Evolutionary conservation across 257 asterid species (phyloP), one percentile per base, ranked within the genome.

Genomic region (Fraxinus excelsior): DNA sequence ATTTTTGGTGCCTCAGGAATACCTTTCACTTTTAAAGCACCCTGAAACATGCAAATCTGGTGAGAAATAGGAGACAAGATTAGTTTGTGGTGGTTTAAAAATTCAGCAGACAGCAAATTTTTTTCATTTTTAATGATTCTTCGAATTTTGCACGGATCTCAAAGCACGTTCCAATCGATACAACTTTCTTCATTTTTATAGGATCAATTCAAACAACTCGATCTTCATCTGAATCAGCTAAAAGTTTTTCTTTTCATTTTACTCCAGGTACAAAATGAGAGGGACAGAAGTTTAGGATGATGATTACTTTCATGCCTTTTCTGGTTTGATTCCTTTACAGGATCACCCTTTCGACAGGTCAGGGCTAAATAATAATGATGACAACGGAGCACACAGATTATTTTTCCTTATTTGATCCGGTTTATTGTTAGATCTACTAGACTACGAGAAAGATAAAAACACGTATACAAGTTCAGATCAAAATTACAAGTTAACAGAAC

Each of bases 91-190:
- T 53, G 16, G 64, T 53, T 53, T 53, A 53, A 16, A 53, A 53
- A 19, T 19, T 53, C 25, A 19, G 64, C 23, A 71, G 26, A 71
- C 42, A 40, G 64, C 44, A 13, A 32, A 32, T 9, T 32, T 19
- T 68, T 31, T 34, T 11, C n/a, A 6, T 40, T 72, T 79, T 62
- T 28, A 78, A 8, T n/a, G 19, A 58, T 10, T 66, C 13, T 58
- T 74, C 66, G n/a, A 21, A 25, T 68, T 70, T 28, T 28, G 77
- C 84, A 71, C 84, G 31, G 78, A 37, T 74, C 84, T 80, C 84
- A 64, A 80, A 66, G 71, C 80, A 31, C 2, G 42, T 37, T 12
- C 42, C 12, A 1, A 65, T 67, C 23, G 10, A 8, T 71, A n/a
- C 34, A 69, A 49, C 19, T 19, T 34, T 75, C 44, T 58, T 12